Conservation (phyloP, 2,329 filamentous ascomycete genomes). For the Fusarium nodosum region DNA sequence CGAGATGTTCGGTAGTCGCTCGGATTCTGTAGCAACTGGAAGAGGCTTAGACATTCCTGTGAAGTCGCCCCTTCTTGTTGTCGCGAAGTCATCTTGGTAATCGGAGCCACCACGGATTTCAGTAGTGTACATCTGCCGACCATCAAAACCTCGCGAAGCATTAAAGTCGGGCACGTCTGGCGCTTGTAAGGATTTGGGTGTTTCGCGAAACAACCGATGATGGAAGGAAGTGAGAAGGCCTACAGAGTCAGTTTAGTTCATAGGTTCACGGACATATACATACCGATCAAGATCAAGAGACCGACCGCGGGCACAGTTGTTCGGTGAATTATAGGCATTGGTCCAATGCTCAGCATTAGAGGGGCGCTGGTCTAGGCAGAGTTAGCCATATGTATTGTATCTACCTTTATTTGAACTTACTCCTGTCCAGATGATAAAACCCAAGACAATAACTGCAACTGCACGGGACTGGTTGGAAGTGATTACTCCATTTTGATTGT, state of each 20-base stretch:
- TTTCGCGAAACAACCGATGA: slow-evolving; percentile 27
- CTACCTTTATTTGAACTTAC: slow-evolving; percentile 57
- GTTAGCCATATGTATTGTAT: slow-evolving; percentile 13
- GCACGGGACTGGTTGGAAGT: slow-evolving; percentile 56
- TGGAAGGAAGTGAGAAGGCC: slow-evolving; percentile 57
- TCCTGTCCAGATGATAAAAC: slow-evolving; percentile 66
- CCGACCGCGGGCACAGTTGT: slow-evolving; percentile 67
- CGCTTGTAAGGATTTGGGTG: slow-evolving; percentile 4
- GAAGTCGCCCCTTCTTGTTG: slow-evolving; percentile 52
- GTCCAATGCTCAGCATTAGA: slow-evolving; percentile 63
- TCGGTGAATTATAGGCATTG: slow-evolving; percentile 59
- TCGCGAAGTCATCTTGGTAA: slow-evolving; percentile 65
- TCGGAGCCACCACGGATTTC: slow-evolving; percentile 60
- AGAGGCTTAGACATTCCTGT: slow-evolving; percentile 34
- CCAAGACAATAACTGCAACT: slow-evolving; percentile 59
- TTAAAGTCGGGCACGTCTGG: slow-evolving; percentile 22
- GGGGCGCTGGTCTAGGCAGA: slow-evolving; percentile 62
- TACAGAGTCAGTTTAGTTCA: slow-evolving; percentile 32
- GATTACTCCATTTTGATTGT: slow-evolving; percentile 49
- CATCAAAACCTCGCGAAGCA: slow-evolving; percentile 32
- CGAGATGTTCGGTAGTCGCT: slow-evolving; percentile 56
- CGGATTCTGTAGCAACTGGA: slow-evolving; percentile 32
- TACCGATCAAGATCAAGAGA: slow-evolving; percentile 64
- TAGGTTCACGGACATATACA: slow-evolving; percentile 5
- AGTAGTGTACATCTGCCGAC: slow-evolving; percentile 54